These are phyloP conservation scores for Yamadazyma buinensis DNA, from an alignment of 1,139 yeast genomes.

Conservation along the genomic window DNA sequence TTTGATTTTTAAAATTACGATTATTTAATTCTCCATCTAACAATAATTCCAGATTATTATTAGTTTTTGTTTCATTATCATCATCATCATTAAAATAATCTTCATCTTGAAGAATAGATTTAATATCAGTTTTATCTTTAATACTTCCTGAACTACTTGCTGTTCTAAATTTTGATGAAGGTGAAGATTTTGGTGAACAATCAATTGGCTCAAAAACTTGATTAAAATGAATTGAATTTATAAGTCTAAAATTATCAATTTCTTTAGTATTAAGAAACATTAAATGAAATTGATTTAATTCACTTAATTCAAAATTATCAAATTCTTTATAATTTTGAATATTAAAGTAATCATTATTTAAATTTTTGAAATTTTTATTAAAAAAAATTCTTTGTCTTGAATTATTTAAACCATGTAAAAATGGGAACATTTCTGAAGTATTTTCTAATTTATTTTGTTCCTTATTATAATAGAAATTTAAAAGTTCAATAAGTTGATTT, in stretches of 20 bases:
- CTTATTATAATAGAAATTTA: slow-evolving; percentile 27
- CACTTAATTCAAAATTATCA: slow-evolving; percentile 8
- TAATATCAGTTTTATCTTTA: no score
- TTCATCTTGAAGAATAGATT: no score
- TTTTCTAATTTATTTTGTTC: slow-evolving; percentile 15
- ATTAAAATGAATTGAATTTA: slow-evolving; percentile 11
- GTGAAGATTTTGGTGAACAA: not conserved
- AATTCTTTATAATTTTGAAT: slow-evolving; percentile 9
- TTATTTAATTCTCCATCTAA: slow-evolving; percentile 21
- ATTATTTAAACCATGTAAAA: slow-evolving; percentile 32
- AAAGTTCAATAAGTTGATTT: slow-evolving; percentile 16
- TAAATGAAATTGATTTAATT: slow-evolving; percentile 12
- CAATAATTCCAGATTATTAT: not conserved
- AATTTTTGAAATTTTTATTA: slow-evolving; percentile 12
- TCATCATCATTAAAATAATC: no score
- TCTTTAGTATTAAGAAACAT: slow-evolving; percentile 12
- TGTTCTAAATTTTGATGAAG: not conserved
- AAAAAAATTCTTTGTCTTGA: slow-evolving; percentile 25
- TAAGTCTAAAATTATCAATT: slow-evolving; percentile 11
- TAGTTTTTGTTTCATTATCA: no score
- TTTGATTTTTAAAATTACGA: slow-evolving; percentile 30
- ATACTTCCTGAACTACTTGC: not conserved
- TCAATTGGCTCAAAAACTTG: slow-evolving; percentile 6
- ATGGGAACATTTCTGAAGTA: slow-evolving; percentile 24
- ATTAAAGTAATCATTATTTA: slow-evolving; percentile 10